These are phyloP conservation scores for Talaromyces borbonicus DNA, from an alignment of 495 filamentous ascomycete species.

Conservation along the genomic window DNA sequence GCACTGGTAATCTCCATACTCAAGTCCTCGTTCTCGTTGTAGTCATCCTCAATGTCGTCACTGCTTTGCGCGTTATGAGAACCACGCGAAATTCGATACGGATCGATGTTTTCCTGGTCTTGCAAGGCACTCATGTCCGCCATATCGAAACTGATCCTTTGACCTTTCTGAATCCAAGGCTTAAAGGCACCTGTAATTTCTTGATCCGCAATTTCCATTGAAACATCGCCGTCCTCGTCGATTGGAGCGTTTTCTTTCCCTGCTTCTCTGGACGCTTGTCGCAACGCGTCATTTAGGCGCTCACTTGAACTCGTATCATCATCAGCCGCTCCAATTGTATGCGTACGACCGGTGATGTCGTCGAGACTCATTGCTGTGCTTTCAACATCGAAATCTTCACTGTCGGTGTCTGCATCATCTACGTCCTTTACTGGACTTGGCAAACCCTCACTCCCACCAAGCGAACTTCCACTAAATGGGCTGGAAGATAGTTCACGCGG, in stretches of 20 bases:
- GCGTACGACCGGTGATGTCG: slow-evolving; percentile 59
- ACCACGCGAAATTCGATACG: slow-evolving; percentile 19
- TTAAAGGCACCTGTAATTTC: slow-evolving; percentile 68
- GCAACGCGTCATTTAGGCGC: slow-evolving; percentile 65
- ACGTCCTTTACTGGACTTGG: slow-evolving; percentile 40
- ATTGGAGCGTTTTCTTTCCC: slow-evolving; percentile 53
- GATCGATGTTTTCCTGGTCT: slow-evolving; percentile 55
- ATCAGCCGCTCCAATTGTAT: slow-evolving; percentile 47
- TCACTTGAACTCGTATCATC: slow-evolving; percentile 49
- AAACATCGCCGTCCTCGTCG: slow-evolving; percentile 51
- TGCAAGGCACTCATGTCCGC: slow-evolving; percentile 40
- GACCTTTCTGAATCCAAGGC: slow-evolving; percentile 51
- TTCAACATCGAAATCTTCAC: slow-evolving; percentile 55
- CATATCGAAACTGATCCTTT: slow-evolving; percentile 36
- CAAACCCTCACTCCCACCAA: slow-evolving; percentile 47
- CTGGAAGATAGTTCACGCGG: slow-evolving; percentile 65
- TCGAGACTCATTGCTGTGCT: slow-evolving; percentile 67
- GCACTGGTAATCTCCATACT: slow-evolving; percentile 81
- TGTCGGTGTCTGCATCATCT: slow-evolving; percentile 40
- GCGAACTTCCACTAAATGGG: slow-evolving; percentile 63
- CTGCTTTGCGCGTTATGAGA: slow-evolving; percentile 11
- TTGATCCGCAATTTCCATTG: slow-evolving; percentile 68
- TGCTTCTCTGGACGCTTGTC: slow-evolving; percentile 63
- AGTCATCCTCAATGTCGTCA: slow-evolving; percentile 23
- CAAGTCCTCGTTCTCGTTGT: slow-evolving; percentile 50